A percentile compares a stretch with the other conserved stretches of the same genome.
phyloP scores from a whole-genome alignment of 192 early-diverging fungal species.

The Cetraspora pellucida region DNA sequence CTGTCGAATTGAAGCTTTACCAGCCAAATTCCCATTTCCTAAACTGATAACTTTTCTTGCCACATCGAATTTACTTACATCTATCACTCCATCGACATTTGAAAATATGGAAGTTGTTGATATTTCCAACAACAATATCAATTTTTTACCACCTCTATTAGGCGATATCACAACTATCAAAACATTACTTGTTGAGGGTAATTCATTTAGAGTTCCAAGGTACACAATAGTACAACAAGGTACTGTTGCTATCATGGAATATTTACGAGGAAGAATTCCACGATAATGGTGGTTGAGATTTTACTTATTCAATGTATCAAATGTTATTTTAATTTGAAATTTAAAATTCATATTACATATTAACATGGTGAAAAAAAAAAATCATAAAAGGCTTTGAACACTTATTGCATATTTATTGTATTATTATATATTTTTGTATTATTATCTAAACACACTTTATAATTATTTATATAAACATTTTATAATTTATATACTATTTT shows the following conservation, averaged over 20 bases:
- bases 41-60: slow-evolving; percentile 42
- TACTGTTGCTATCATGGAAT: slow-evolving; percentile 58
- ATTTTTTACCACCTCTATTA: slow-evolving; percentile 51
- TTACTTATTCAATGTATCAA: too few species aligned
- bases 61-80: slow-evolving; percentile 47
- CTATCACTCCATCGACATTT: slow-evolving; percentile 49
- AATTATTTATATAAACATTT: too few species aligned
- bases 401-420: too few species aligned
- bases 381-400: too few species aligned
- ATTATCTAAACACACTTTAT: too few species aligned
- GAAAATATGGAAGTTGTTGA: slow-evolving; percentile 47
- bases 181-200: slow-evolving; percentile 52
- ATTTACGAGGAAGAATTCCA: slow-evolving; percentile 52
- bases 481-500: too few species aligned
- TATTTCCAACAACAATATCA: slow-evolving; percentile 61
- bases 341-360: too few species aligned
- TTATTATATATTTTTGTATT: too few species aligned
- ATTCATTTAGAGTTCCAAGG: slow-evolving; percentile 58
- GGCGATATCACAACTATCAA: slow-evolving; percentile 51
- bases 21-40: slow-evolving; percentile 49
- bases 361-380: too few species aligned
- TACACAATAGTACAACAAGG: slow-evolving; percentile 54
- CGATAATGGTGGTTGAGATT: neutral
- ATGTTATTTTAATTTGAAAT: too few species aligned
- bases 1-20: slow-evolving; percentile 45